Evolutionary conservation across 2,329 filamentous ascomycete species (phyloP), one percentile per base, ranked within the genome.

Genomic region (Botrytis aclada): DNA sequence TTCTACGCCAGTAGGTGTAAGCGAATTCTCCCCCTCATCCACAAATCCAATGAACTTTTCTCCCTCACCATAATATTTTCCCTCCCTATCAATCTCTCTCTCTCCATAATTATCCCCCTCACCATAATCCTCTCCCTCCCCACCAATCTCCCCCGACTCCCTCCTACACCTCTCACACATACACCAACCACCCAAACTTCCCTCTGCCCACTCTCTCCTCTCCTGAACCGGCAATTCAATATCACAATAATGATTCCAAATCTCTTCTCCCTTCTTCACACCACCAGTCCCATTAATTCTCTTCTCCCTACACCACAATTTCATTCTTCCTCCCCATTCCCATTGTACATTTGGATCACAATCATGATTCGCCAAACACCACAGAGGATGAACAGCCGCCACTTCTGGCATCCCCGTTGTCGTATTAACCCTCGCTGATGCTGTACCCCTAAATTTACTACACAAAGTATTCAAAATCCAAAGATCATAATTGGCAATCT

Each of bases 321-420:
- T 87, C 87, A 96, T 95, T 70, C 87, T 87, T 1, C 92, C 93
- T 41, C 92, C 90, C 93, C 95, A 98, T 79, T 97, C 93, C 96
- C 96, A 99, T 5, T 88, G 88, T 56, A 98, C 94, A 81, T 97
- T 98, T 14, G 96, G 96, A 80, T 97, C 90, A 83, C 96, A 99
- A 81, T 94, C 94, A 81, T 99, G 96, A 80, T 99, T 99, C 41
- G 95, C 95, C 43, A 98, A 86, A 82, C 95, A 98, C 94, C 96
- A 99, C 77, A 97, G 89, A 2, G 95, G 94, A 83, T 98, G 95
- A 41, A 98, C 95, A 41, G 95, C 95, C 41, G 93, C 94, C 7
- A 97, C 92, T 79, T 98, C 96, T 0, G 96, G 95, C 16, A 93
- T 89, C 4, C 94, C 93, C 75, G 95, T 93, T 77, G 88, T 88